These are phyloP conservation scores for Pseudogymnoascus sp. DNA, from an alignment of 2,329 filamentous ascomycete genomes.

Conservation along the genomic window DNA sequence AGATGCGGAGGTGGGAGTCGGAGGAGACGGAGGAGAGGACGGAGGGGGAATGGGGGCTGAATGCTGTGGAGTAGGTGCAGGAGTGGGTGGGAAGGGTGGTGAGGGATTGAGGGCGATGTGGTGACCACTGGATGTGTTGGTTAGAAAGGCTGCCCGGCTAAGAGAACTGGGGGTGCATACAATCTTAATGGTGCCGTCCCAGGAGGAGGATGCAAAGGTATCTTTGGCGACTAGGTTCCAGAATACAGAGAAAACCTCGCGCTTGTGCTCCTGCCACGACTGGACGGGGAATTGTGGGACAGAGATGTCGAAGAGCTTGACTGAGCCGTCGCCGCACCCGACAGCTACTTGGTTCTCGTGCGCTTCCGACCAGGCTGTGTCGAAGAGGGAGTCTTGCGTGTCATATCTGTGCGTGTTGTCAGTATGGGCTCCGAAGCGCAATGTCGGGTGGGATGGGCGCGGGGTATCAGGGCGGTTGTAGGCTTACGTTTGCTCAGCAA, in stretches of 20 bases:
- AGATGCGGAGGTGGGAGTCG: conserved; percentile 82
- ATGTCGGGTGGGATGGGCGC: neutral
- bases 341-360: conserved; percentile 91
- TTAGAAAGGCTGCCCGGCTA: conserved; percentile 9
- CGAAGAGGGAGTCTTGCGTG: conserved; percentile 94
- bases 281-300: conserved; percentile 77
- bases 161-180: conserved; percentile 33
- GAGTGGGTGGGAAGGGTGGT: conserved; percentile 82
- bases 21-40: conserved; percentile 81
- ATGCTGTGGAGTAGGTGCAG: conserved; percentile 90
- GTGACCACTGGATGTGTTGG: conserved; percentile 59
- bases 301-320: conserved; percentile 86
- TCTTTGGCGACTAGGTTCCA: conserved; percentile 92
- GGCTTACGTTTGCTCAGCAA: conserved; percentile 68
- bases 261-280: conserved; percentile 86
- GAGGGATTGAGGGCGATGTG: conserved; percentile 63
- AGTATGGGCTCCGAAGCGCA: neutral
- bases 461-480: neutral
- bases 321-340: conserved; percentile 83
- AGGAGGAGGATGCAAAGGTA: conserved; percentile 81
- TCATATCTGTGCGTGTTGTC: conserved; percentile 57
- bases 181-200: conserved; percentile 94
- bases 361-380: conserved; percentile 88
- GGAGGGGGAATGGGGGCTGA: conserved; percentile 78
- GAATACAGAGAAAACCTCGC: conserved; percentile 84